phyloP scores from a whole-genome alignment of 192 early-diverging fungal genomes.

The Funneliformis mosseae region DNA sequence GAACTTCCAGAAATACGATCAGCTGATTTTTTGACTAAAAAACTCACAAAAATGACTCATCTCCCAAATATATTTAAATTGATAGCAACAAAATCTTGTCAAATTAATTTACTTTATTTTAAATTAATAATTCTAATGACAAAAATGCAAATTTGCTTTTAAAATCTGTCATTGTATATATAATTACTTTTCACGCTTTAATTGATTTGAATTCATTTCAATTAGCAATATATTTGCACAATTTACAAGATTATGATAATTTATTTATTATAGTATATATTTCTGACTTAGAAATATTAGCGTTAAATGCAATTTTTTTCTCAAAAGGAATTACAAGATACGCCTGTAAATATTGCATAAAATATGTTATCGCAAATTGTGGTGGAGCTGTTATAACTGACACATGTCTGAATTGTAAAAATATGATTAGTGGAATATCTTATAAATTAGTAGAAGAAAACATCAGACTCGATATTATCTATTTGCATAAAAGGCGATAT shows the following conservation, averaged over 20 bases:
- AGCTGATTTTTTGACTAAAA: not conserved
- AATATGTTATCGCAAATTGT: slow-evolving; percentile 31
- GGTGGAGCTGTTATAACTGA: not conserved
- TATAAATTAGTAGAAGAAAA: not conserved
- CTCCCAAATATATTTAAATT: not conserved
- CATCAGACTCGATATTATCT: slow-evolving; percentile 4
- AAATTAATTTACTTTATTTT: slow-evolving; percentile 24
- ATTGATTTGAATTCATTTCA: slow-evolving; percentile 17
- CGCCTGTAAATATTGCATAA: slow-evolving; percentile 23
- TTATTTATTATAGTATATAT: slow-evolving; percentile 12
- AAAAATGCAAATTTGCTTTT: slow-evolving; percentile 23
- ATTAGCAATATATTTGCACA: slow-evolving; percentile 20
- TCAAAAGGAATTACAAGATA: not conserved
- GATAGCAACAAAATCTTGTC: not conserved
- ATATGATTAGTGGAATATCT: not conserved
- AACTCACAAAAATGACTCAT: not conserved
- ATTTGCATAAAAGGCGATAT: not conserved
- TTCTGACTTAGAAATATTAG: slow-evolving; percentile 20
- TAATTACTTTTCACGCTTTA: slow-evolving; percentile 21
- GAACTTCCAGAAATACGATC: not conserved
- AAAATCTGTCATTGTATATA: slow-evolving; percentile 28
- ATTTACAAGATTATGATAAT: not conserved
- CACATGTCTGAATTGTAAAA: slow-evolving; percentile 21
- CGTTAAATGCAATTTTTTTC: slow-evolving; percentile 11
- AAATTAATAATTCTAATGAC: not conserved